Base-by-base conservation (phyloP, 2,329 filamentous ascomycete species). In the Ophiocordyceps polyrhachis-furcata region DNA sequence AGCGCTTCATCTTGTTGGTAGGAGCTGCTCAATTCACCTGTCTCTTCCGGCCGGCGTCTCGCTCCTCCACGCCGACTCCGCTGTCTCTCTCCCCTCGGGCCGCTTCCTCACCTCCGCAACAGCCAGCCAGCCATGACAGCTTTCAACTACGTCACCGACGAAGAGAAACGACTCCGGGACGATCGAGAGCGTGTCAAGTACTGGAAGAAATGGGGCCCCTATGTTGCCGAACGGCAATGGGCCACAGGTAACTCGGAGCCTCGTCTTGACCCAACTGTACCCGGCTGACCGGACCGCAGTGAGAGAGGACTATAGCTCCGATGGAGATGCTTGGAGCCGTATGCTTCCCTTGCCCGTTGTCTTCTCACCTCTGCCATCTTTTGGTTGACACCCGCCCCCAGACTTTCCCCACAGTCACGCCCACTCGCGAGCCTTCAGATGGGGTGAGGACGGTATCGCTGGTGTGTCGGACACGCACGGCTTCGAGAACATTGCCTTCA, bases 161-260 rank as follows among this genome's bases (percentile, higher is more conserved):
- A 96, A 66, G 89, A 96, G 70, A 83, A 82, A 62, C 81, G 91
- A 43, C 73, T 96, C 53, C 81, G 82, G 58, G 78, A 94, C 58
- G 89, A 96, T 63, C 76, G 79, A 48, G 76, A 89, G 51, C 80
- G 81, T 50, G 74, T 66, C 51, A 89, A 85, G 62, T 96, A 96
- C 69, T 96, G 89, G 89, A 96, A 96, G 76, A 86, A 82, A 77
- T 95, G 88, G 87, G 89, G 89, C 45, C 81, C 88, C 21, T 96
- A 95, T 58, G 81, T 93, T 54, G 79, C 88, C 45, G 89, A 96
- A 68, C 73, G 88, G 58, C 88, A 95, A 68, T 95, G 89, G 89
- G 87, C 88, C 47, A 94, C 87, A 53, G 87, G 84, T 83, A 66
- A 8, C 15, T 21, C 13, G 20, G 12, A 23, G 11, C 8, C 19